Evolutionary conservation across 2,329 filamentous ascomycete genomes (phyloP), one percentile per base, ranked within the genome.

Genomic region (Alternaria burnsii): DNA sequence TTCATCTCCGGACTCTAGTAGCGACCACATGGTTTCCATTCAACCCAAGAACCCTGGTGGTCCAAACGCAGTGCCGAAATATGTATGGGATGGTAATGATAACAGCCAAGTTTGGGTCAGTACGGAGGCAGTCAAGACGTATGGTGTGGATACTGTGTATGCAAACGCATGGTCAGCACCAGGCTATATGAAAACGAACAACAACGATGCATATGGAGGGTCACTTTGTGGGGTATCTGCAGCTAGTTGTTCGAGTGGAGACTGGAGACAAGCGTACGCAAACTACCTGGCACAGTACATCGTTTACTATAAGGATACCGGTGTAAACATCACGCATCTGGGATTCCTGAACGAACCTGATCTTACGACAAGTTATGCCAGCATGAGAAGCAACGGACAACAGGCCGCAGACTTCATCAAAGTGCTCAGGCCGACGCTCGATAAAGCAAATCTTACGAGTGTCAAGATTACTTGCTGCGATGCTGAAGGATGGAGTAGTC

Each of bases 341-440:
- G 82, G 80, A 1, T 82, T 82, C 55, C 63, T 82, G 62, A 83
- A 83, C 48, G 82, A 83, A 61, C 81, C 81, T 1, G 79, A 83
- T 63, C 75, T 78, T 20, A 75, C 70, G 2, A 71, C 69, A 7
- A 71, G 63, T 28, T 73, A 72, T 63, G 69, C 69, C 8, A 69
- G 63, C 50, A 86, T 86, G 83, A 74, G 78, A 20, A 82, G 80
- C 9, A 75, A 77, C 47, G 81, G 80, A 44, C 76, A 76, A 22
- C 78, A 85, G 71, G 84, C 83, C 1, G 83, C 81, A 43, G 81
- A 83, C 51, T 85, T 87, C 68, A 82, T 87, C 72, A 74, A 77
- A 38, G 76, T 83, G 14, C 76, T 87, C 4, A 68, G 76, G 16
- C 71, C 76, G 14, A 77, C 80, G 24, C 63, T 83, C 26, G 64